These are phyloP conservation scores for Saccharomycopsis vini DNA, from an alignment of 805 yeast genomes.

Conservation along the genomic window DNA sequence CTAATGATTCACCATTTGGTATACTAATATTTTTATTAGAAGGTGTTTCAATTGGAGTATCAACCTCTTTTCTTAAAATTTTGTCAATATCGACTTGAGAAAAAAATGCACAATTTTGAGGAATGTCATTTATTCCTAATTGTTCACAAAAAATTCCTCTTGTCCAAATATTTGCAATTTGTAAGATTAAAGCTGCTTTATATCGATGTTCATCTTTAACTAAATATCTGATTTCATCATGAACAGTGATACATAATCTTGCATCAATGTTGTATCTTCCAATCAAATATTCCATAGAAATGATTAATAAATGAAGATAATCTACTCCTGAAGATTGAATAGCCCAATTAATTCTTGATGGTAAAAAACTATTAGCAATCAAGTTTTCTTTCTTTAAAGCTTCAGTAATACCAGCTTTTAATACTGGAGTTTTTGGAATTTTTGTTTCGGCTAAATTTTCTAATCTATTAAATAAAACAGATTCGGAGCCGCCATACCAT, in stretches of 20 bases:
- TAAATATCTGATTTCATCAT: constrained; percentile 85
- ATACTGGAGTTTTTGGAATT: constrained; percentile 78
- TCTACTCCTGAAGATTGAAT: constrained; percentile 98
- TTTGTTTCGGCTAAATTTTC: constrained; percentile 81
- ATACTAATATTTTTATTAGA: constrained; percentile 58
- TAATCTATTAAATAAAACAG: constrained; percentile 79
- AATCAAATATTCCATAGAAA: constrained; percentile 79
- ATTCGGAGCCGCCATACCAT: constrained; percentile 90
- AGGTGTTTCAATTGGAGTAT: constrained; percentile 84
- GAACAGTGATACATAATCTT: constrained; percentile 78
- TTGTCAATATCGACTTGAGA: constrained; percentile 88
- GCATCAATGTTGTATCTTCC: constrained; percentile 61
- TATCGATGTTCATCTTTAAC: constrained; percentile 67
- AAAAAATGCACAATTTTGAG: constrained; percentile 93
- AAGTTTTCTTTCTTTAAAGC: constrained; percentile 66
- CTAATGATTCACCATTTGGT: constrained; percentile 70
- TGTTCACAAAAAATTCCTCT: constrained; percentile 92
- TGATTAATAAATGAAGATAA: constrained; percentile 74
- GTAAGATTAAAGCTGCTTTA: constrained; percentile 73
- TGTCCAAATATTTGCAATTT: constrained; percentile 90
- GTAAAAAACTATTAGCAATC: constrained; percentile 57
- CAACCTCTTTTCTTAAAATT: constrained; percentile 87
- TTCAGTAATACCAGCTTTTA: constrained; percentile 88
- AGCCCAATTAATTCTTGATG: constrained; percentile 95
- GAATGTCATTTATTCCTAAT: constrained; percentile 79